Evolutionary conservation across 2,329 filamentous ascomycete species (phyloP), one percentile per base, ranked within the genome.

Genomic region (Leptoxyphium fumago): DNA sequence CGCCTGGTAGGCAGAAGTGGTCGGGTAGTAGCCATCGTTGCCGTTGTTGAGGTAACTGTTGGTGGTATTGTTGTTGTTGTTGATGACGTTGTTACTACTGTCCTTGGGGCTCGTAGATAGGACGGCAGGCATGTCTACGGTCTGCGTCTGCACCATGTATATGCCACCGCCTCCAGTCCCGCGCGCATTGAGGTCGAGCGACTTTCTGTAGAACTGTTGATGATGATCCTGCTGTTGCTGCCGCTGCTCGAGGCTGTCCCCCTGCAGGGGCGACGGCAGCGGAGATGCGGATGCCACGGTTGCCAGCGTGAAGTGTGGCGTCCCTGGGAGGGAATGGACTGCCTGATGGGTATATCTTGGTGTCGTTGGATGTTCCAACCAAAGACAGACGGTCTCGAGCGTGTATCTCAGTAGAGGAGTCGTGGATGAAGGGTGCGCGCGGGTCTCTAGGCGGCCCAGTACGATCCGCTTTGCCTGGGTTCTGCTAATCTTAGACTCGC

Each of bases 41-140:
- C 15, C 15, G 42, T 39, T 39, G 18, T 18, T 15, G 42, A 41
- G 40, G 43, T 42, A 40, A 43, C 40, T 42, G 43, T 42, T 32
- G 14, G 17, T 41, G 45, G 2, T 43, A 36, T 40, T 30, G 14
- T 34, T 39, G 29, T 38, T 29, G 30, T 29, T 13, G 15, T 43
- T 38, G 42, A 32, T 29, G 42, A 32, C 14, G 34, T 17, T 38
- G 34, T 38, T 38, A 17, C 34, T 38, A 8, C 34, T 38, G 34
- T 38, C 34, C 13, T 17, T 38, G 5, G 38, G 14, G 21, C 38
- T 40, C 13, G 13, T 36, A 4, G 32, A 36, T 58, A 69, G 58
- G 59, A 70, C 64, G 51, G 66, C 67, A 60, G 71, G 69, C 72
- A 74, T 74, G 50, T 67, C 67, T 58, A 66, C 55, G 48, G 58